These are phyloP conservation scores for Dillenia turbinata DNA, from an alignment of 164 flowering plant genomes.

Conservation along the genomic window DNA sequence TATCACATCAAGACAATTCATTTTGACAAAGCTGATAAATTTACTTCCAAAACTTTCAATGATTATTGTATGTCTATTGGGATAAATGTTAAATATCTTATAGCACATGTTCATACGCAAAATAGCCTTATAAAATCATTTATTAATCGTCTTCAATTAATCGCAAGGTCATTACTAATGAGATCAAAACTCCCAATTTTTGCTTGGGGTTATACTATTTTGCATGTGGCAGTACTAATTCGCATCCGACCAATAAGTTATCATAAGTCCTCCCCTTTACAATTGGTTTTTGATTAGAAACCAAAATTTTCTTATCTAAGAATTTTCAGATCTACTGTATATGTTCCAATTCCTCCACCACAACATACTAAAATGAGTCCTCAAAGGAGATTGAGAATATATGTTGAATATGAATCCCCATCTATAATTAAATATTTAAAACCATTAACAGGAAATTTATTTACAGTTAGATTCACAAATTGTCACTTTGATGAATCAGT, in stretches of 20 bases:
- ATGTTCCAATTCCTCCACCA: not conserved
- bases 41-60: constrained; percentile 3
- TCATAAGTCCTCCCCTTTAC: not conserved
- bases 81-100: not conserved
- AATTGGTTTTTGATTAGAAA: not conserved
- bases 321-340: constrained; percentile 1
- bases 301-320: not conserved
- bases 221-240: not conserved
- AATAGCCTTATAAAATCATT: constrained; percentile 10
- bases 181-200: not conserved
- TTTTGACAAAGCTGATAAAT: constrained; percentile 8
- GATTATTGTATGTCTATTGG: too few relatives aligned
- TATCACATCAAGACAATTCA: not conserved
- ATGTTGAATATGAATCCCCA: constrained; percentile 11
- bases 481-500: constrained; percentile 10
- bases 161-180: constrained; percentile 4
- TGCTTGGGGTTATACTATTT: constrained; percentile 4
- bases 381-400: not conserved
- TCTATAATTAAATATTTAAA: constrained; percentile 1
- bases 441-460: not conserved
- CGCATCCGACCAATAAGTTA: not conserved
- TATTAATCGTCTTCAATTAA: constrained; percentile 3
- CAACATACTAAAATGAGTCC: constrained; percentile 1
- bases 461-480: not conserved
- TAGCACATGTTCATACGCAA: constrained; percentile 2